These are phyloP conservation scores for Gamarada debralockiae DNA, from an alignment of 495 filamentous ascomycete genomes.

Conservation along the genomic window DNA sequence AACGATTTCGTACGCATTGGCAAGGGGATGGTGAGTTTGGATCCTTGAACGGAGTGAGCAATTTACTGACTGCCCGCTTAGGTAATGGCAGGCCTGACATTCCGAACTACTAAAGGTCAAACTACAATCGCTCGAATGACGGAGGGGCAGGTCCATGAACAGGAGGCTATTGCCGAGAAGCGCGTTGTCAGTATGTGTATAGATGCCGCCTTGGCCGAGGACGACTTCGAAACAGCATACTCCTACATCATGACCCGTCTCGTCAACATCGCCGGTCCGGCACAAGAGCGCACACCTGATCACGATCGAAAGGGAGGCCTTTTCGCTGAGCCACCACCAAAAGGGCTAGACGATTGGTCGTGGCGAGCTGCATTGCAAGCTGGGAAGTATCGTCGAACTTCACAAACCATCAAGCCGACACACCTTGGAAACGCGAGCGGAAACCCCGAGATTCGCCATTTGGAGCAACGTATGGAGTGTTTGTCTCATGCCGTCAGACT, in stretches of 20 bases:
- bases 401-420: constrained; percentile 39
- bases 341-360: constrained; percentile 67
- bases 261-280: constrained; percentile 19
- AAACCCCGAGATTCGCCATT: constrained; percentile 55
- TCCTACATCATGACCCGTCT: constrained; percentile 81
- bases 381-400: constrained; percentile 66
- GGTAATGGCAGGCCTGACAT: constrained; percentile 54
- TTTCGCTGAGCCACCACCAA: constrained; percentile 17
- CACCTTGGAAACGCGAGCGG: constrained; percentile 49
- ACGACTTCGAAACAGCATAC: constrained; percentile 97
- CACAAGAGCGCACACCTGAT: constrained; percentile 37
- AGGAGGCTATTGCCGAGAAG: constrained; percentile 43
- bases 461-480: constrained; percentile 87
- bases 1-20: constrained; percentile 82
- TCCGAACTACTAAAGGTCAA: constrained; percentile 19
- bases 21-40: constrained; percentile 56
- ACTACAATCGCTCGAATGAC: constrained; percentile 9
- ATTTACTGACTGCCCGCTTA: too few species aligned
- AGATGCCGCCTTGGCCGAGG: constrained; percentile 75
- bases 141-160: constrained; percentile 26
- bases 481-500: constrained; percentile 80
- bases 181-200: constrained; percentile 87
- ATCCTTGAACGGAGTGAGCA: too few species aligned
- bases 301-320: constrained; percentile 8
- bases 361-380: constrained; percentile 92